Evolutionary conservation across 306 rosid genomes (phyloP).

Genomic region (Vicia villosa): DNA sequence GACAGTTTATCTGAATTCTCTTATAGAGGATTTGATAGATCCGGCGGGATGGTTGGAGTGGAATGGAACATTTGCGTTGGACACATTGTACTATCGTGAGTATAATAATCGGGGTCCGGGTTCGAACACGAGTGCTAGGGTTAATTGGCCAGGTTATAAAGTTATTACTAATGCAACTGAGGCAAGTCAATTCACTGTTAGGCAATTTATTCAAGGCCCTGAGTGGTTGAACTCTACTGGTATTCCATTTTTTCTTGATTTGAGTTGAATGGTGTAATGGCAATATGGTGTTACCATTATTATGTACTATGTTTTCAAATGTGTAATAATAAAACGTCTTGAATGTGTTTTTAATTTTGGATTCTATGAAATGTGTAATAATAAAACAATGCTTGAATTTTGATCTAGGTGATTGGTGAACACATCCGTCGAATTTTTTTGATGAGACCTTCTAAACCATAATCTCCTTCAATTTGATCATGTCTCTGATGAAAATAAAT

Average conservation of each 20-base stretch:
- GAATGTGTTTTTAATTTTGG: neutral
- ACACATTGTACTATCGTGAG: conserved; percentile 78
- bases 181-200: conserved; percentile 69
- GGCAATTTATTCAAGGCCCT: conserved; percentile 56
- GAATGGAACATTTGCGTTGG: conserved; percentile 71
- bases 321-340: neutral
- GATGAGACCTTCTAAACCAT: too few relatives aligned
- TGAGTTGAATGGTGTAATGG: conserved; percentile 42
- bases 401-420: too few relatives aligned
- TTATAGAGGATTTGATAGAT: conserved; percentile 60
- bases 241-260: conserved; percentile 52
- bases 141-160: conserved; percentile 81
- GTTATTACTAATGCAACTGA: conserved; percentile 58
- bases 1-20: conserved; percentile 57
- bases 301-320: neutral
- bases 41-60: conserved; percentile 84
- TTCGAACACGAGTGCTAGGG: conserved; percentile 59
- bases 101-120: conserved; percentile 71
- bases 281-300: too few relatives aligned
- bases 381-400: too few relatives aligned
- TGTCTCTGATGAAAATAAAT: too few relatives aligned
- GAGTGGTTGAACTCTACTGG: conserved; percentile 65
- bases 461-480: too few relatives aligned
- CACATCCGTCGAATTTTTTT: too few relatives aligned
- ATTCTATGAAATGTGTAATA: neutral